Percentiles rank a stretch among this genome's conserved stretches.
Conservation (phyloP, 352 stramenopile species). For the Pythium brachiatum region DNA sequence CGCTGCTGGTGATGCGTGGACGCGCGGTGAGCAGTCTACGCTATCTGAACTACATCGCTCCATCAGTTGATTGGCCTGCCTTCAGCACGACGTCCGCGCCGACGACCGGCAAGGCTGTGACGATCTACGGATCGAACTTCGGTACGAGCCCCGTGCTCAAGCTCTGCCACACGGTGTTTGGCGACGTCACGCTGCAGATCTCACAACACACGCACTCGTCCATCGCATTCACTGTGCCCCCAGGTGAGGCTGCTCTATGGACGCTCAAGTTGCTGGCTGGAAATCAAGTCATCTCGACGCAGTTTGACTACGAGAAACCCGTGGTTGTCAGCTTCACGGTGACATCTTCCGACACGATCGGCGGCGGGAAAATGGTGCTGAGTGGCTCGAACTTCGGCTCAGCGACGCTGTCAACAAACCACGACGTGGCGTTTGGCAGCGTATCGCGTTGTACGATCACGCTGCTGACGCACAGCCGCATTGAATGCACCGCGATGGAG, state of each 20-base stretch:
- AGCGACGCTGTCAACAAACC: slow-evolving; percentile 31
- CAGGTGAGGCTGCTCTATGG: slow-evolving; percentile 42
- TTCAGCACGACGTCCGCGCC: slow-evolving; percentile 30
- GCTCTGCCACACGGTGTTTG: slow-evolving; percentile 6
- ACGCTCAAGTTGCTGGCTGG: slow-evolving; percentile 36
- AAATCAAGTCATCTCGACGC: slow-evolving; percentile 36
- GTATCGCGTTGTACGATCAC: slow-evolving; percentile 29
- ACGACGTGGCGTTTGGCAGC: slow-evolving; percentile 33
- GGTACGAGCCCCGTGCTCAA: slow-evolving; percentile 43
- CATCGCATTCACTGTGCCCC: slow-evolving; percentile 42
- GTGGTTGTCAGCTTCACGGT: slow-evolving; percentile 35
- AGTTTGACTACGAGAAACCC: slow-evolving; percentile 55
- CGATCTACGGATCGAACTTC: slow-evolving; percentile 47
- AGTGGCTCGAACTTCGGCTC: slow-evolving; percentile 50
- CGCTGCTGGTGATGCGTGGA: slow-evolving; percentile 35
- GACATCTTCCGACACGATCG: slow-evolving; percentile 36
- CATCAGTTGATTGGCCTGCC: slow-evolving; percentile 36
- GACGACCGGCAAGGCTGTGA: slow-evolving; percentile 44
- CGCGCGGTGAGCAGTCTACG: slow-evolving; percentile 37
- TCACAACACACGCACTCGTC: slow-evolving; percentile 28
- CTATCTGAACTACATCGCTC: slow-evolving; percentile 53
- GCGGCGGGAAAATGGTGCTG: slow-evolving; percentile 46
- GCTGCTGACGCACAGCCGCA: slow-evolving; percentile 30
- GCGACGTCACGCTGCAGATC: slow-evolving; percentile 23
- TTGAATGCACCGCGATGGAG: slow-evolving; percentile 38